Evolutionary conservation across 768 basidiomycete genomes (phyloP), one percentile per base, ranked within the genome.

Genomic region (Podaxis sp.): DNA sequence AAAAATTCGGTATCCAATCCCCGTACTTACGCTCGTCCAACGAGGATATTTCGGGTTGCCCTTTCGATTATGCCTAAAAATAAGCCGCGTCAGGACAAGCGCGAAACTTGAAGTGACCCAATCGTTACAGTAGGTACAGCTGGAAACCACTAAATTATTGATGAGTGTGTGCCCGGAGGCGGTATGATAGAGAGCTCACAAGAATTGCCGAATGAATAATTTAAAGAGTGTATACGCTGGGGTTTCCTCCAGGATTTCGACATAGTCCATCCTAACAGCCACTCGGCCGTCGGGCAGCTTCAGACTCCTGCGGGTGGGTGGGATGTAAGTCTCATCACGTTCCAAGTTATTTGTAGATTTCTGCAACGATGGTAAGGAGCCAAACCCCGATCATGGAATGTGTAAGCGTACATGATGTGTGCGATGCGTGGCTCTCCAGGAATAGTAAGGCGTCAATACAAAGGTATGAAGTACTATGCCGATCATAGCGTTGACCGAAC

Each of bases 291-390:
- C 73, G 0, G 82, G 81, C 40, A 85, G 75, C 57, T 76, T 74
- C 64, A 80, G 76, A 50, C 78, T 74, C 47, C 71, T 75, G 25
- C 75, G 68, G 7, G 77, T 79, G 8, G 75, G 75, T 33, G 86
- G 87, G 25, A 89, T 79, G 61, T 84, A 89, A 29, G 89, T 91
- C 73, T 92, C 89, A 64, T 93, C 90, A 9, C 87, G 80, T 57
- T 88, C 88, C 65, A 91, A 81, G 62, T 79, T 73, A 59, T 81
- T 79, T 1, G 79, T 82, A 0, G 76, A 67, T 76, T 80, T 80
- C 79, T 80, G 55, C 9, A 13, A 5, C 19, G 25, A 15, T 46
- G 29, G n/a, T 53, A 3, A 40, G 13, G 6, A 37, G 12, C 56
- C 25, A 25, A 25, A 50, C 49, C 22, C 49, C 24, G 49, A 12